phyloP scores from a whole-genome alignment of 306 rosid genomes.

The Lagenaria siceraria region DNA sequence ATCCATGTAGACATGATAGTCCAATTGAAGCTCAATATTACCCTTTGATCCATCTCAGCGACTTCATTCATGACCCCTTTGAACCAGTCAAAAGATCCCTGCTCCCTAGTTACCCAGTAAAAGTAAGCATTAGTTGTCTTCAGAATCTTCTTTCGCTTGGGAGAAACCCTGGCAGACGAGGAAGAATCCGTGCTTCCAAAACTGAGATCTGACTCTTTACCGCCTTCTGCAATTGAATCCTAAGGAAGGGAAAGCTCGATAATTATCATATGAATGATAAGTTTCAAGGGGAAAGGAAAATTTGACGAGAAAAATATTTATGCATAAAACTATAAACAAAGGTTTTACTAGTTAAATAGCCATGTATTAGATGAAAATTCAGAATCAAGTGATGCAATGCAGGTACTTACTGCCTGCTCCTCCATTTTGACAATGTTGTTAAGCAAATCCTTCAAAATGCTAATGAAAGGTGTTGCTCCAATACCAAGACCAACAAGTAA shows the following conservation, averaged over 20 bases:
- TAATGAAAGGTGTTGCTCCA: slow-evolving; percentile 98
- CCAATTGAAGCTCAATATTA: slow-evolving; percentile 3
- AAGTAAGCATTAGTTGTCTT: slow-evolving; percentile 95
- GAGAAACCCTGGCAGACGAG: slow-evolving; percentile 36
- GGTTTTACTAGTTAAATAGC: not conserved
- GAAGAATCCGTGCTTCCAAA: slow-evolving; percentile 53
- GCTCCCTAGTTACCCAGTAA: slow-evolving; percentile 99
- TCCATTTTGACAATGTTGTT: slow-evolving; percentile 87
- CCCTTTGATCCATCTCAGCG: slow-evolving; percentile 95
- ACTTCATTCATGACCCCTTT: slow-evolving; percentile 99
- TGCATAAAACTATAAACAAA: not conserved
- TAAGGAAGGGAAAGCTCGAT: slow-evolving; percentile 18
- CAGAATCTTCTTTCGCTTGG: slow-evolving; percentile 51
- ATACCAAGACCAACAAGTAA: slow-evolving; percentile 95
- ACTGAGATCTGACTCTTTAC: slow-evolving; percentile 61
- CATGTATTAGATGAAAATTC: not conserved
- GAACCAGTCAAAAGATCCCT: slow-evolving; percentile 99
- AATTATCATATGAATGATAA: not conserved
- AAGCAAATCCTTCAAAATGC: slow-evolving; percentile 88
- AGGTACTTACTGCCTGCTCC: slow-evolving; percentile 80
- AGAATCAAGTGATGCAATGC: not conserved
- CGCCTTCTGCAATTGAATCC: slow-evolving; percentile 63
- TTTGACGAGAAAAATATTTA: not conserved
- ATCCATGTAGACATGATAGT: not conserved
- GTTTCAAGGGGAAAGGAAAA: not conserved